Conservation (phyloP, 805 yeast genomes). For the Yueomyces sinensis region DNA sequence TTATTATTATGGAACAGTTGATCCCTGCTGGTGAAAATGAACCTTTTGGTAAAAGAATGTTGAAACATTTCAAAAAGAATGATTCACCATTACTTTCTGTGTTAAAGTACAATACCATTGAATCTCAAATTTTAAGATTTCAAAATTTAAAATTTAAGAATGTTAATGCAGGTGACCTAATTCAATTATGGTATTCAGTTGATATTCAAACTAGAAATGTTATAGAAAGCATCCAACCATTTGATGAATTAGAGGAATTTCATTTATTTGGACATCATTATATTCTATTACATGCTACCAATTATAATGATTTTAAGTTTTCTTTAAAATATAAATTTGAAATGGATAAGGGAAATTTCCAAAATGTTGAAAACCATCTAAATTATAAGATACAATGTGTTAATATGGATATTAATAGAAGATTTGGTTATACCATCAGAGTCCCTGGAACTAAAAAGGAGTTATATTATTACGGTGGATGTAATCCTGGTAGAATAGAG, state of each 20-base stretch:
- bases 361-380: background rate
- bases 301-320: conserved; percentile 12
- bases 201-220: conserved; percentile 25
- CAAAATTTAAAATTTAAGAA: conserved; percentile 29
- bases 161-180: conserved; percentile 41
- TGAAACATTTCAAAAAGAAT: conserved; percentile 52
- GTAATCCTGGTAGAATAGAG: conserved; percentile 18
- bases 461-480: conserved; percentile 25
- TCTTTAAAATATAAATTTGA: conserved; percentile 2
- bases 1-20: conserved; percentile 57
- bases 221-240: conserved; percentile 44
- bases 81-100: conserved; percentile 62
- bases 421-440: conserved; percentile 13
- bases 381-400: conserved; percentile 1
- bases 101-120: conserved; percentile 35
- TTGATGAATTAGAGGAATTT: conserved; percentile 81
- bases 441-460: background rate
- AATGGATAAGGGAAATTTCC: background rate
- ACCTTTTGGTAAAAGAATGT: conserved; percentile 65
- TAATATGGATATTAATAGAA: conserved; percentile 6
- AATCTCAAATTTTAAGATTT: conserved; percentile 40
- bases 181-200: conserved; percentile 45
- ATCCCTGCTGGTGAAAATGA: conserved; percentile 49
- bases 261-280: conserved; percentile 66
- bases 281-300: conserved; percentile 51